phyloP scores from a whole-genome alignment of 2,329 filamentous ascomycete genomes.

The Leptographium lundbergii region DNA sequence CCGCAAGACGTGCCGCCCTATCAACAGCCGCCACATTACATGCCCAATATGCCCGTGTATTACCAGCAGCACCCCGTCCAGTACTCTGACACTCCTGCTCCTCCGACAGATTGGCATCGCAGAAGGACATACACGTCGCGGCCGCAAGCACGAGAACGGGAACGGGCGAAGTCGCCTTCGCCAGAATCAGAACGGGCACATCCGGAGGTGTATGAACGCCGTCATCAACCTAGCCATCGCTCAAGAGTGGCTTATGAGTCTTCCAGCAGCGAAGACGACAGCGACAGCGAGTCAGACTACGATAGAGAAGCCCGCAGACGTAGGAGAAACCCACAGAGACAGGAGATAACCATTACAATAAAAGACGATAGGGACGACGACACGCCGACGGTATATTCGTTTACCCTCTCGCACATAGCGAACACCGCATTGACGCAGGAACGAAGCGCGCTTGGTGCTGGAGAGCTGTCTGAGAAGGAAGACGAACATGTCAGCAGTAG shows the following conservation, averaged over 20 bases:
- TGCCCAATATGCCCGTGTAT: too few species aligned
- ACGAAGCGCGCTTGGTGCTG: background rate
- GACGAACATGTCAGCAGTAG: background rate
- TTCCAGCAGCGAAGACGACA: background rate
- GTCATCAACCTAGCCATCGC: background rate
- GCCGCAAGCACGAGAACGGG: background rate
- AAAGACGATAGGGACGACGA: background rate
- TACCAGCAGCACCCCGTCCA: background rate
- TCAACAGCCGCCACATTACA: too few species aligned
- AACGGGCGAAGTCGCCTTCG: background rate
- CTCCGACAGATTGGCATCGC: background rate
- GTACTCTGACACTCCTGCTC: background rate
- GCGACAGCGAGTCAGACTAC: background rate
- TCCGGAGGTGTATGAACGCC: background rate
- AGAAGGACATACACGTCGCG: background rate
- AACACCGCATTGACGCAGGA: background rate
- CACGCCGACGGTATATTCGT: background rate
- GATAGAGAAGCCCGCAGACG: too few species aligned
- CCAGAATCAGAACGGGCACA: too few species aligned
- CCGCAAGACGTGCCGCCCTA: too few species aligned
- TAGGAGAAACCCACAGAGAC: background rate
- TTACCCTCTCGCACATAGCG: background rate
- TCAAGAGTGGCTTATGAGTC: background rate
- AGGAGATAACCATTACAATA: background rate
- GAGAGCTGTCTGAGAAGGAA: background rate